Evolutionary conservation across 352 stramenopile genomes (phyloP), one percentile per base, ranked within the genome.

Genomic region (Aphanomyces astaci): DNA sequence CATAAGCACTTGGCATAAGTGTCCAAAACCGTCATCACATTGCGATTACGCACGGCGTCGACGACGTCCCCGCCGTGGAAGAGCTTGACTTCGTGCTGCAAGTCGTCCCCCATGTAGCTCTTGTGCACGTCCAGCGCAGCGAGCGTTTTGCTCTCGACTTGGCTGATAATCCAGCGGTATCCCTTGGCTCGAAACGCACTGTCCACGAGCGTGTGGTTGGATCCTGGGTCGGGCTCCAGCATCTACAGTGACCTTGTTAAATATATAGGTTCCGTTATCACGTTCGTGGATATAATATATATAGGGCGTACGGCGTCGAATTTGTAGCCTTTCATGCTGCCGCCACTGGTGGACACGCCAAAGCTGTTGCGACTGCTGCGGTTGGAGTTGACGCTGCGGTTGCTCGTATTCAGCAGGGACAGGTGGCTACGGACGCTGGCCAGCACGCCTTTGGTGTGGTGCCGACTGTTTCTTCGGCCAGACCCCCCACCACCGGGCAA

Each of bases 141-240:
- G 7, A 13, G 7, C 5, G 51, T 39, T 19, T 59, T 59, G 51
- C 51, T 19, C 25, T 1, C 51, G 11, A 59, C 51, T 36, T 59
- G 51, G 24, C 33, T 30, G 51, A 59, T 32, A 25, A 59, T 59
- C 51, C 51, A 59, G 4, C 33, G 25, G 51, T 33, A 30, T 9
- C 25, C 51, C n/a, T 59, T 59, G 24, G 15, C 51, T 59, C 51
- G 51, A n/a, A 59, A 59, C 25, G 51, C 51, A 25, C 51, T 32
- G 51, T 59, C 51, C 19, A 32, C 51, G 17, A 59, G 51, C 2
- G 51, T 39, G 51, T 59, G 51, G 2, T 1, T 59, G 5, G 51
- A 33, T 7, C 51, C 51, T 32, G 51, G 0, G 24, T 59, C 51
- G 22, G 51, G 51, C 24, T 59, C 51, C 7, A 59, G 51, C 51